Evolutionary conservation across 306 rosid genomes (phyloP).

Genomic region (Cicer arietinum): DNA sequence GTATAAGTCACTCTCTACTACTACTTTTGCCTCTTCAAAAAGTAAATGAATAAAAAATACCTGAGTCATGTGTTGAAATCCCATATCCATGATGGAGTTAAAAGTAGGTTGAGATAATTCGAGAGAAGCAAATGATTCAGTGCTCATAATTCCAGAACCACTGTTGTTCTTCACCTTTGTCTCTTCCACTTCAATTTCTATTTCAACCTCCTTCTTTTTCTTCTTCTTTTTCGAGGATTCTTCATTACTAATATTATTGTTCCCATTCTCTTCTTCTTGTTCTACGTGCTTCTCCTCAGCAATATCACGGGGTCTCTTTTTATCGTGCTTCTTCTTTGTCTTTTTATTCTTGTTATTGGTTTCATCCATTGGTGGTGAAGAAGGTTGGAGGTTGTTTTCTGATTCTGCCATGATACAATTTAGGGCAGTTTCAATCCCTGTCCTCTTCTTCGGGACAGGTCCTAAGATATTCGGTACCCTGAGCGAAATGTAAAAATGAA

Average conservation of each 20-base stretch:
- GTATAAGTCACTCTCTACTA: not conserved
- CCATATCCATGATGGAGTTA: constrained; percentile 65
- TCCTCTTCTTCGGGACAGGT: not conserved
- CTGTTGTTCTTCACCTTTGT: constrained; percentile 50
- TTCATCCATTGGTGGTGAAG: constrained; percentile 37
- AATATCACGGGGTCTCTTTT: constrained; percentile 53
- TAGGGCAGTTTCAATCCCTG: not conserved
- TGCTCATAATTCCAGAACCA: constrained; percentile 75
- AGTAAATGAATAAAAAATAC: not conserved
- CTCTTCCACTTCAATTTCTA: constrained; percentile 35
- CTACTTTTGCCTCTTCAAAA: not conserved
- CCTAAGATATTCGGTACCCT: too few species aligned
- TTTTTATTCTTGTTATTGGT: constrained; percentile 33
- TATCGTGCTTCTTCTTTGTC: constrained; percentile 48
- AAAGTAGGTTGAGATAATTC: constrained; percentile 65
- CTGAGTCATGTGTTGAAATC: constrained; percentile 77
- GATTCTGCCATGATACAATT: constrained; percentile 50
- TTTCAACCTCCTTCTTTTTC: constrained; percentile 38
- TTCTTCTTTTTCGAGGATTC: constrained; percentile 40
- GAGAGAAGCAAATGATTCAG: constrained; percentile 59
- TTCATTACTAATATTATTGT: not conserved
- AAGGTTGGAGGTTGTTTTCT: constrained; percentile 36
- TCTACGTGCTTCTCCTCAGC: constrained; percentile 28
- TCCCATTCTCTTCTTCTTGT: constrained; percentile 40
- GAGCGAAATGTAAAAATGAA: too few species aligned